phyloP scores from a whole-genome alignment of 176 grass and related monocot species.

The Phyllostachys edulis region DNA sequence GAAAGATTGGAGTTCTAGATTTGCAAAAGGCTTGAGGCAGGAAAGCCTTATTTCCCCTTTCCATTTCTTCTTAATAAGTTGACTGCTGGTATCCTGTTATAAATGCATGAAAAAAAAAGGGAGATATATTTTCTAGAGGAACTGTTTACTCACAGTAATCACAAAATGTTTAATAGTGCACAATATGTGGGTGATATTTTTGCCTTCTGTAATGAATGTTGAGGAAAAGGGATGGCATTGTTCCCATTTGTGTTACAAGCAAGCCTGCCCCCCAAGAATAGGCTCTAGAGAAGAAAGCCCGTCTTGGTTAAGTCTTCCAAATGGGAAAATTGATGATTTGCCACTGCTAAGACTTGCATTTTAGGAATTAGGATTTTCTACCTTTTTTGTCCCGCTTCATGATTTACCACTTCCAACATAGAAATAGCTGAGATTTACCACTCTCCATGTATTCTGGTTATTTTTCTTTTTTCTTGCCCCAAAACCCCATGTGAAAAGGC shows the following conservation, averaged over 20 bases:
- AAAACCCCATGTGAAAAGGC: too few species aligned
- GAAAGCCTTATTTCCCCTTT: neutral
- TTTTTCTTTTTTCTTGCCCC: too few species aligned
- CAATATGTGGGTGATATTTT: neutral
- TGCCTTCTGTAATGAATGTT: neutral
- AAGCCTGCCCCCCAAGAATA: neutral
- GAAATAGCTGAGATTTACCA: too few species aligned
- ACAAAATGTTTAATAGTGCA: neutral
- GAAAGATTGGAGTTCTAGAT: neutral
- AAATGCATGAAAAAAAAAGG: neutral
- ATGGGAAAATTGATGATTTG: too few species aligned
- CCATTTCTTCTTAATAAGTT: neutral
- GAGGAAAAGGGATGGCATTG: neutral
- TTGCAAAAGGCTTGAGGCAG: neutral
- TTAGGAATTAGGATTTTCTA: too few species aligned
- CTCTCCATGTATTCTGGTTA: too few species aligned
- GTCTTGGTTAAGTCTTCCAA: neutral
- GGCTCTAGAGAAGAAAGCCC: neutral
- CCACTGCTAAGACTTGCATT: too few species aligned
- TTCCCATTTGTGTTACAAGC: neutral
- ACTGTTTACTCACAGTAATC: neutral
- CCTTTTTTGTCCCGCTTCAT: too few species aligned
- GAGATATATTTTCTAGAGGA: neutral
- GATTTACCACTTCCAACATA: too few species aligned
- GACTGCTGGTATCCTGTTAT: neutral